Evolutionary conservation across 768 basidiomycete species (phyloP).

Genomic region (Paxillus involutus): DNA sequence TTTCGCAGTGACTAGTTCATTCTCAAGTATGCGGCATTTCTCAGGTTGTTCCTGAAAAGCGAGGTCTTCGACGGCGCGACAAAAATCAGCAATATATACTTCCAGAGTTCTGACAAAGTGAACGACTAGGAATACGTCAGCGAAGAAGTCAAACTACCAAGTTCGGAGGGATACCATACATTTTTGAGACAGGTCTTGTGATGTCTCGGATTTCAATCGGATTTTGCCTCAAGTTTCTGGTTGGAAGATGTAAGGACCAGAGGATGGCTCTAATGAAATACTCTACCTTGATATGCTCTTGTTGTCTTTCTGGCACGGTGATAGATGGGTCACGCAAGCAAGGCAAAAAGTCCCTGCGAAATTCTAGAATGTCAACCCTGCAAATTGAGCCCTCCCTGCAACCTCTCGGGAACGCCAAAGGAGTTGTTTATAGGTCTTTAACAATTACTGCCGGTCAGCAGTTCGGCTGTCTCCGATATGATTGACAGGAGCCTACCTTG

Average conservation of each 20-base stretch:
- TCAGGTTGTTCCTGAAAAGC: neutral
- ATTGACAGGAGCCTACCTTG: neutral
- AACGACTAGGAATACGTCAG: too few species aligned
- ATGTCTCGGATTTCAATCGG: too few species aligned
- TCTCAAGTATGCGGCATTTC: constrained; percentile 1
- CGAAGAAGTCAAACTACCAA: too few species aligned
- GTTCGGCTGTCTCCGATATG: too few species aligned
- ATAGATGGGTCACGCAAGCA: constrained; percentile 8
- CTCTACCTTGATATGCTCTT: constrained; percentile 14
- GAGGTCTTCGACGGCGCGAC: constrained; percentile 9
- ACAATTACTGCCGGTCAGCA: neutral
- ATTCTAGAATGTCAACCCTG: constrained; percentile 6
- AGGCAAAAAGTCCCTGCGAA: constrained; percentile 15
- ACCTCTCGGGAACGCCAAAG: constrained; percentile 22
- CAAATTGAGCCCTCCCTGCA: constrained; percentile 16
- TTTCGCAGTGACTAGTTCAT: constrained; percentile 1
- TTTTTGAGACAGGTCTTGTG: constrained; percentile 15
- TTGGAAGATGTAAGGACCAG: constrained; percentile 1
- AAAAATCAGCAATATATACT: constrained; percentile 12
- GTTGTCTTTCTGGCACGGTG: constrained; percentile 8
- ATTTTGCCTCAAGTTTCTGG: constrained; percentile 10
- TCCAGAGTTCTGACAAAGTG: constrained; percentile 14
- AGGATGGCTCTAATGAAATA: neutral
- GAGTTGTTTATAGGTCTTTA: constrained; percentile 13
- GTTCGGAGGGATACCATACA: constrained; percentile 3